Percentiles rank a stretch among this genome's conserved stretches.
phyloP scores from a whole-genome alignment of 805 yeast genomes.

The Candida broadrunensis region DNA sequence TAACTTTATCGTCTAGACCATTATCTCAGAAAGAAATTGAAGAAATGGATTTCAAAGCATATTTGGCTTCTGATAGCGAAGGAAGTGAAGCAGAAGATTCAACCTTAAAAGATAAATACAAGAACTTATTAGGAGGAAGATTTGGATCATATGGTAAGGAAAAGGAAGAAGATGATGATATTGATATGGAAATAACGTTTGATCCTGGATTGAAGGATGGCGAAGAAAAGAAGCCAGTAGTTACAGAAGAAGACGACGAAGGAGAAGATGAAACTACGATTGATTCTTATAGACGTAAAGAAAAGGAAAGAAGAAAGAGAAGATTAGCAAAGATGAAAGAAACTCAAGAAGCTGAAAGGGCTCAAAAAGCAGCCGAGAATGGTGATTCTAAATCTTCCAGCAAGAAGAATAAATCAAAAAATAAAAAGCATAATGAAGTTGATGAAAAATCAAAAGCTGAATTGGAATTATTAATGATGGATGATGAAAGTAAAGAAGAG shows the following conservation, averaged over 20 bases:
- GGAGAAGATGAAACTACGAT: slow-evolving; percentile 69
- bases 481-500: slow-evolving; percentile 45
- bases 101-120: slow-evolving; percentile 55
- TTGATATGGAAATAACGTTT: slow-evolving; percentile 94
- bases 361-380: slow-evolving; percentile 25
- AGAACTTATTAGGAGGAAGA: slow-evolving; percentile 49
- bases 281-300: slow-evolving; percentile 78
- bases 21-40: slow-evolving; percentile 87
- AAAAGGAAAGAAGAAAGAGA: slow-evolving; percentile 85
- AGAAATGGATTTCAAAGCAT: slow-evolving; percentile 90
- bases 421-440: slow-evolving; percentile 14
- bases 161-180: slow-evolving; percentile 42
- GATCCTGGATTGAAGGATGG: slow-evolving; percentile 74
- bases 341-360: slow-evolving; percentile 45
- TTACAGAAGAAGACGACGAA: slow-evolving; percentile 28
- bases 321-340: slow-evolving; percentile 77
- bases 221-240: slow-evolving; percentile 22
- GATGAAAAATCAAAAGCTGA: slow-evolving; percentile 50
- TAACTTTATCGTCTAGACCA: slow-evolving; percentile 70
- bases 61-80: slow-evolving; percentile 59
- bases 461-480: slow-evolving; percentile 70
- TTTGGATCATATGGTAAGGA: slow-evolving; percentile 24
- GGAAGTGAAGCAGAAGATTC: slow-evolving; percentile 27
- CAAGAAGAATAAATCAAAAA: slow-evolving; percentile 25
- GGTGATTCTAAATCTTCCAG: slow-evolving; percentile 12